phyloP scores from a whole-genome alignment of 106 monocot species.

The Gastrodia elata region DNA sequence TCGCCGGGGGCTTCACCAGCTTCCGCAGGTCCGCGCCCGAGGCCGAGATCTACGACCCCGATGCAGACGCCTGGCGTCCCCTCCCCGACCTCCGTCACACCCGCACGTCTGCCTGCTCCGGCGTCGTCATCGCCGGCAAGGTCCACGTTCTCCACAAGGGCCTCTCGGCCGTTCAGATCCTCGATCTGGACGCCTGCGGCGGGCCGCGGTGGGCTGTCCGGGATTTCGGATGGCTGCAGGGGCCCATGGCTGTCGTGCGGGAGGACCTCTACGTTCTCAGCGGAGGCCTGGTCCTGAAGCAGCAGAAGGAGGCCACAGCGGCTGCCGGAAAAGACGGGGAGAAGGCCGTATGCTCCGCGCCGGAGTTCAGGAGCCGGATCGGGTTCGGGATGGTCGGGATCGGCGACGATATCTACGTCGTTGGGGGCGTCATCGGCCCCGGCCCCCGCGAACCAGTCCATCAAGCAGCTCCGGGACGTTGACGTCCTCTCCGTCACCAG shows the following conservation, averaged over 20 bases:
- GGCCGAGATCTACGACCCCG: conserved; percentile 81
- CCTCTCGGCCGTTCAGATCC: conserved; percentile 68
- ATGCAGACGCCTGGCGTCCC: conserved; percentile 53
- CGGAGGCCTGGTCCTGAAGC: conserved; percentile 51
- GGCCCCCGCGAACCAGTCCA: conserved; percentile 76
- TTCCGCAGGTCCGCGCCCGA: conserved; percentile 65
- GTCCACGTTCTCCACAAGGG: conserved; percentile 95
- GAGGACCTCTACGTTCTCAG: conserved; percentile 73
- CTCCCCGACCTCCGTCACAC: conserved; percentile 70
- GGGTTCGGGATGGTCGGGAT: conserved; percentile 89
- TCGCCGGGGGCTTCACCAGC: conserved; percentile 90
- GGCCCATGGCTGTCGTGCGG: conserved; percentile 62
- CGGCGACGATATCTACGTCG: conserved; percentile 62
- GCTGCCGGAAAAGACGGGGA: conserved; percentile 4
- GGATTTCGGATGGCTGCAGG: conserved; percentile 82
- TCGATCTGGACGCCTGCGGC: no score
- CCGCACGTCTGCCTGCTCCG: conserved; percentile 74
- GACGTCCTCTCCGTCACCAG: conserved; percentile 52
- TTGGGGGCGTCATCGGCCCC: conserved; percentile 89
- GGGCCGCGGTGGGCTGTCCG: conserved; percentile 46
- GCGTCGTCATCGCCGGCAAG: conserved; percentile 57
- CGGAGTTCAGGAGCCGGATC: conserved; percentile 77
- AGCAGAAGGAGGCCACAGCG: conserved; percentile 15
- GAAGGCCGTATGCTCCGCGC: conserved; percentile 44
- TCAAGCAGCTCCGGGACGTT: conserved; percentile 75